A percentile compares a stretch with the other conserved stretches of the same genome.
phyloP scores from a whole-genome alignment of 1,284 basidiomycete species.

The Ceratobasidium sp. region DNA sequence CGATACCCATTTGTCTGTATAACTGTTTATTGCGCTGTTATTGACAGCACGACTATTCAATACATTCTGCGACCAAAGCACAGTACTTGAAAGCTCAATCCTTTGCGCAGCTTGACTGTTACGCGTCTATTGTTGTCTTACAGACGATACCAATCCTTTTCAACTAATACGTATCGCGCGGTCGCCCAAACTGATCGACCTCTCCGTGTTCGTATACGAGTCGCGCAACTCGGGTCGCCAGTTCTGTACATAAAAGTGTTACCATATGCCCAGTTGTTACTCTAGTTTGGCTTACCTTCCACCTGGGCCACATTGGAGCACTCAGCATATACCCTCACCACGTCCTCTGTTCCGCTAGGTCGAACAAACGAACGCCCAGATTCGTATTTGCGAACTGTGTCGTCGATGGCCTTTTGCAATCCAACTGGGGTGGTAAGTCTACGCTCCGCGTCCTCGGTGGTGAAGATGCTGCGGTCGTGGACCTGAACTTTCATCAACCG shows the following conservation, averaged over 20 bases:
- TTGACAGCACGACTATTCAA: neutral
- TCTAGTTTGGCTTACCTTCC: conserved; percentile 70
- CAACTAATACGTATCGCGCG: conserved; percentile 48
- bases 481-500: conserved; percentile 96
- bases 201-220: conserved; percentile 82
- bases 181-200: conserved; percentile 63
- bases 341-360: conserved; percentile 98
- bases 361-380: conserved; percentile 93
- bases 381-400: conserved; percentile 81
- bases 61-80: conserved; percentile 27
- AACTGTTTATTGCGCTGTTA: conserved; percentile 29
- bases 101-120: neutral
- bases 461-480: conserved; percentile 83
- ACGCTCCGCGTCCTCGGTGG: conserved; percentile 94
- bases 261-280: conserved; percentile 2
- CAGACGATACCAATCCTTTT: neutral
- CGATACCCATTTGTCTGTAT: conserved; percentile 18
- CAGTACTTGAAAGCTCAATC: neutral
- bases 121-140: conserved; percentile 36
- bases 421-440: conserved; percentile 82
- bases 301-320: conserved; percentile 78
- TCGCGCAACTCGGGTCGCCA: conserved; percentile 83
- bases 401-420: conserved; percentile 88
- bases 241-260: conserved; percentile 60
- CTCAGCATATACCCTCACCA: conserved; percentile 98